Evolutionary conservation across 352 stramenopile species (phyloP).

Genomic region (Saprolegnia parasitica): DNA sequence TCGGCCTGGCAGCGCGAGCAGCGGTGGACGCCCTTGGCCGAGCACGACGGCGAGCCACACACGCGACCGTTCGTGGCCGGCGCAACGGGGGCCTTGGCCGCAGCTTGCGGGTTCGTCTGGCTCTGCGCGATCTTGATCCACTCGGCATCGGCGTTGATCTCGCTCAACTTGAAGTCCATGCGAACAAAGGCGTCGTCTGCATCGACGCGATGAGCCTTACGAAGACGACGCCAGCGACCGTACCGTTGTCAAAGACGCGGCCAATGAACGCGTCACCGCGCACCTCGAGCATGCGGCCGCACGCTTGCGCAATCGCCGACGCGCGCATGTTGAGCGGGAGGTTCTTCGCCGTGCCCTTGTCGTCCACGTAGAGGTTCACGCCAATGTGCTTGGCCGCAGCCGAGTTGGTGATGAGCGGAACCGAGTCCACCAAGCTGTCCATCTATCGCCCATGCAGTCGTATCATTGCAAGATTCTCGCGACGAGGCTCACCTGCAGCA

Average conservation of each 20-base stretch:
- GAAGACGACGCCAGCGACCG: constrained; percentile 1
- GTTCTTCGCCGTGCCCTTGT: constrained; percentile 84
- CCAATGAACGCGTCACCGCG: constrained; percentile 83
- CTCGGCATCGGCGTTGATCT: constrained; percentile 55
- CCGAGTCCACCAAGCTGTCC: constrained; percentile 83
- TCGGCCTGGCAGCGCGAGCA: constrained; percentile 80
- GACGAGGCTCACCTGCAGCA: constrained; percentile 43
- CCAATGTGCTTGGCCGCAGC: constrained; percentile 60
- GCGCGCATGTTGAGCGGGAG: constrained; percentile 71
- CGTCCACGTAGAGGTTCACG: constrained; percentile 88
- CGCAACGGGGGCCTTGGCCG: constrained; percentile 34
- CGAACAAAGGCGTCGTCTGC: constrained; percentile 77
- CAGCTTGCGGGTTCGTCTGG: constrained; percentile 37
- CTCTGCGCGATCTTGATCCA: constrained; percentile 65
- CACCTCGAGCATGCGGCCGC: constrained; percentile 78
- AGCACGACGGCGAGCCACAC: constrained; percentile 64
- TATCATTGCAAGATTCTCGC: neutral
- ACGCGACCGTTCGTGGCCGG: constrained; percentile 33
- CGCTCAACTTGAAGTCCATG: constrained; percentile 70
- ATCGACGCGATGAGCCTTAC: neutral
- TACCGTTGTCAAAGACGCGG: constrained; percentile 84
- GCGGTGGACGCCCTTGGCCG: constrained; percentile 59
- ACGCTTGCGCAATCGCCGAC: constrained; percentile 73
- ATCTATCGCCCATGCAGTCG: constrained; percentile 39
- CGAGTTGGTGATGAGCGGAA: constrained; percentile 82